Evolutionary conservation across 345 rosid genomes (phyloP).

Genomic region (Salix caprea): DNA sequence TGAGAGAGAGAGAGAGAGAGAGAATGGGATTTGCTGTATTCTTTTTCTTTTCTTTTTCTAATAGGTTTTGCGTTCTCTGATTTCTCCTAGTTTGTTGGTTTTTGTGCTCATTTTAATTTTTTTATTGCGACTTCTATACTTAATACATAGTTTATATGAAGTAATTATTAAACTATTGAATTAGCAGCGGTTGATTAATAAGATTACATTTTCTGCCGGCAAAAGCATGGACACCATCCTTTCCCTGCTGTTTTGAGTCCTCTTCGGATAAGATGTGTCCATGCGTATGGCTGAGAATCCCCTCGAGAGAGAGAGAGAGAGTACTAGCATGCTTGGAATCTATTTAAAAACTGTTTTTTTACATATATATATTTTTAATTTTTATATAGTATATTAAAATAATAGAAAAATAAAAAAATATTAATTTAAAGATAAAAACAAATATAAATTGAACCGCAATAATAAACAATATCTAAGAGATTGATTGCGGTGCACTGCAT

Average conservation of each 20-base stretch:
- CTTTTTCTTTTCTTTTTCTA: background rate
- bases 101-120: background rate
- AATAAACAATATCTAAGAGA: too few relatives aligned
- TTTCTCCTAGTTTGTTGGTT: background rate
- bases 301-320: background rate
- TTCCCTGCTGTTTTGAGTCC: background rate
- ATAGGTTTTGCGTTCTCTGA: background rate
- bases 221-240: background rate
- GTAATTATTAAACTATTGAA: background rate
- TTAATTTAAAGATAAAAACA: too few relatives aligned
- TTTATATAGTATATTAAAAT: too few relatives aligned
- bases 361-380: too few relatives aligned
- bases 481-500: too few relatives aligned
- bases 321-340: too few relatives aligned
- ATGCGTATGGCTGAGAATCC: conserved; percentile 9
- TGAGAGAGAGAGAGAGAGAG: background rate
- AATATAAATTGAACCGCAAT: too few relatives aligned
- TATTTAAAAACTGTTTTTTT: too few relatives aligned
- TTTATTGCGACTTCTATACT: background rate
- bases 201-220: background rate
- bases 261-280: background rate
- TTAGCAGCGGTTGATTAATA: background rate
- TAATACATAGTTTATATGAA: background rate
- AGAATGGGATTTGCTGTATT: background rate
- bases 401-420: too few relatives aligned